Evolutionary conservation across 768 basidiomycete species (phyloP).

Genomic region (Boletus sensibilis): DNA sequence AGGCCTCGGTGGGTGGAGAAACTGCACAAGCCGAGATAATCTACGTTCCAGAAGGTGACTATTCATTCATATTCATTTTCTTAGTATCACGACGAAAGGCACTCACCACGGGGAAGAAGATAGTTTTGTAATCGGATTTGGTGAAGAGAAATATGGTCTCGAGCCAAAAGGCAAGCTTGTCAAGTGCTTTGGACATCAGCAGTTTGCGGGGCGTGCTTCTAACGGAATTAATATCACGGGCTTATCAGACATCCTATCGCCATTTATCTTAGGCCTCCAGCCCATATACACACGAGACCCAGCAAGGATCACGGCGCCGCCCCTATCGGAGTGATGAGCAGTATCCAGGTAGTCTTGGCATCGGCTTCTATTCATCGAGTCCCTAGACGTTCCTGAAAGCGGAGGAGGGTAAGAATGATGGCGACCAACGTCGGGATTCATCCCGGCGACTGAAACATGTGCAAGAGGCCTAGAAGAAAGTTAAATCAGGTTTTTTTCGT

Average conservation of each 20-base stretch:
- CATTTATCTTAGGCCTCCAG: background rate
- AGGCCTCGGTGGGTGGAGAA: background rate
- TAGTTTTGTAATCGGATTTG: constrained; percentile 35
- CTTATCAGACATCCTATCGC: background rate
- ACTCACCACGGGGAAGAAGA: constrained; percentile 35
- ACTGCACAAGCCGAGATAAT: constrained; percentile 8
- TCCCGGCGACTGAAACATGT: background rate
- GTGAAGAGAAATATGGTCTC: constrained; percentile 37
- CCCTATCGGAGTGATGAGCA: background rate
- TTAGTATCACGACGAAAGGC: background rate
- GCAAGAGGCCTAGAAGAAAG: too few species aligned
- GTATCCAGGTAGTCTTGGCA: background rate
- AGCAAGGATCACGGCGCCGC: background rate
- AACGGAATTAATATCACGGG: background rate
- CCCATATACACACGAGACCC: background rate
- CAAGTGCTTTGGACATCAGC: background rate
- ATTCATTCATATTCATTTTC: background rate
- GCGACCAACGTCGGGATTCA: background rate
- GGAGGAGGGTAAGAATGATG: background rate
- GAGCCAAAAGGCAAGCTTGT: constrained; percentile 13
- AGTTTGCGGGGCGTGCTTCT: background rate
- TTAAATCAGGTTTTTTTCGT: too few species aligned
- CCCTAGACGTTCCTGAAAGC: background rate
- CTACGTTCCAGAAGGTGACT: background rate
- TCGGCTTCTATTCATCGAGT: too few species aligned